Evolutionary conservation across 2,329 filamentous ascomycete species (phyloP).

Genomic region (Aphanoascus verrucosus): DNA sequence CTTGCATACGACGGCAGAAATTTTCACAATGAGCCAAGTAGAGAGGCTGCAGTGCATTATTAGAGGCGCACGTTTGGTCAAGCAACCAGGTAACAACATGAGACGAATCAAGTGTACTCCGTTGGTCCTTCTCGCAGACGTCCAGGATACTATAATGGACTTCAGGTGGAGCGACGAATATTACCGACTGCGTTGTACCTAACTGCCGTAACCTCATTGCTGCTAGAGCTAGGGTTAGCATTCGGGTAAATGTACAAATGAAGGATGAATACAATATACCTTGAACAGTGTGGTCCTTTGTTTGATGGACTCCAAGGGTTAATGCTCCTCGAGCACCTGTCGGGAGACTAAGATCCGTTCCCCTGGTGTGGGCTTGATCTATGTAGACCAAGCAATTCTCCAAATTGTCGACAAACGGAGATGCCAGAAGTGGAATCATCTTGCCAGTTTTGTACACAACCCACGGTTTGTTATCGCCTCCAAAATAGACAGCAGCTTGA

Average conservation of each 20-base stretch:
- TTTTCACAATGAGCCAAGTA: slow-evolving; percentile 51
- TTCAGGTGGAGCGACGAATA: slow-evolving; percentile 47
- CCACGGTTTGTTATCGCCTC: slow-evolving; percentile 35
- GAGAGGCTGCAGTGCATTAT: slow-evolving; percentile 48
- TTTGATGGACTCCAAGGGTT: slow-evolving; percentile 47
- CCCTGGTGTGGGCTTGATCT: slow-evolving; percentile 52
- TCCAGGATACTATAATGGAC: slow-evolving; percentile 52
- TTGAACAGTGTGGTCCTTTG: slow-evolving; percentile 53
- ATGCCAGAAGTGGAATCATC: slow-evolving; percentile 40
- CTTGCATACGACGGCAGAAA: slow-evolving; percentile 47
- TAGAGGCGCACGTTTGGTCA: slow-evolving; percentile 50
- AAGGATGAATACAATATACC: slow-evolving; percentile 27
- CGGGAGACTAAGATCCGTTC: slow-evolving; percentile 50
- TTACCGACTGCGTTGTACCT: slow-evolving; percentile 44
- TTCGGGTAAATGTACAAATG: neutral
- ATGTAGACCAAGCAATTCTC: slow-evolving; percentile 47
- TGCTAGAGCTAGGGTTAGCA: slow-evolving; percentile 31
- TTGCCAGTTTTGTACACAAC: slow-evolving; percentile 34
- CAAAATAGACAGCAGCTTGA: slow-evolving; percentile 47
- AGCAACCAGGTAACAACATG: slow-evolving; percentile 53
- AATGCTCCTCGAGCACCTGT: slow-evolving; percentile 40
- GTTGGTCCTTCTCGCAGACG: slow-evolving; percentile 19
- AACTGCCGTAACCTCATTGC: slow-evolving; percentile 56
- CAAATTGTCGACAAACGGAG: slow-evolving; percentile 46
- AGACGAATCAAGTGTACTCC: slow-evolving; percentile 35